Evolutionary conservation across 2,329 filamentous ascomycete species (phyloP).

Genomic region (Ophiostoma angusticollis): DNA sequence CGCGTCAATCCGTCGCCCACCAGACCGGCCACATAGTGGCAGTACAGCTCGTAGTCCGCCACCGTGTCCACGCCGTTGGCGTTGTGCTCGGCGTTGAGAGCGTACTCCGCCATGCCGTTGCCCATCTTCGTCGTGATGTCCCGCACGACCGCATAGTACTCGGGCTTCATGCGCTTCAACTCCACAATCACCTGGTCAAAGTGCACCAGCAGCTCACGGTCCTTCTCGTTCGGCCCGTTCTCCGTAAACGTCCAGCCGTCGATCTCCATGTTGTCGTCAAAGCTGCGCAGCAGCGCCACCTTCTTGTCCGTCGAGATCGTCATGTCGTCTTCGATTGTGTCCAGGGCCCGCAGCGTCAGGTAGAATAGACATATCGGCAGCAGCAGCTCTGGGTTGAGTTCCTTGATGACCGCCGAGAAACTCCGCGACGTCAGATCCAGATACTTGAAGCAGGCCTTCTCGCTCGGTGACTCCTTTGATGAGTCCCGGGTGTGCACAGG

Average conservation of each 20-base stretch:
- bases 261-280: slow-evolving; percentile 63
- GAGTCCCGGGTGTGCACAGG: slow-evolving; percentile 75
- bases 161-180: slow-evolving; percentile 75
- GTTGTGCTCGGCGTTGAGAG: slow-evolving; percentile 68
- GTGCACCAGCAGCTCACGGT: slow-evolving; percentile 79
- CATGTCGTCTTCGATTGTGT: slow-evolving; percentile 99
- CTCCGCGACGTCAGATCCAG: slow-evolving; percentile 83
- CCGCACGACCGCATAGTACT: slow-evolving; percentile 75
- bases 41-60: slow-evolving; percentile 90
- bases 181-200: slow-evolving; percentile 80
- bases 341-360: slow-evolving; percentile 76
- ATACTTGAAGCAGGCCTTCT: slow-evolving; percentile 75
- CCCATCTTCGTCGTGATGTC: slow-evolving; percentile 94
- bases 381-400: slow-evolving; percentile 87
- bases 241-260: slow-evolving; percentile 86
- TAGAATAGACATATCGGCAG: slow-evolving; percentile 85
- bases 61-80: slow-evolving; percentile 68
- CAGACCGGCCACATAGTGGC: slow-evolving; percentile 96
- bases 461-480: slow-evolving; percentile 57
- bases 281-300: slow-evolving; percentile 72
- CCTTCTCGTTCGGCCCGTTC: slow-evolving; percentile 86
- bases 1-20: slow-evolving; percentile 88
- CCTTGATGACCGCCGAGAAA: slow-evolving; percentile 86
- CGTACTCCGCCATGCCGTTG: slow-evolving; percentile 97
- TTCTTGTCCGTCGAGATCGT: slow-evolving; percentile 72